Evolutionary conservation across 371 early-diverging fungal genomes (phyloP).

Genomic region (Dichotomocladium elegans): DNA sequence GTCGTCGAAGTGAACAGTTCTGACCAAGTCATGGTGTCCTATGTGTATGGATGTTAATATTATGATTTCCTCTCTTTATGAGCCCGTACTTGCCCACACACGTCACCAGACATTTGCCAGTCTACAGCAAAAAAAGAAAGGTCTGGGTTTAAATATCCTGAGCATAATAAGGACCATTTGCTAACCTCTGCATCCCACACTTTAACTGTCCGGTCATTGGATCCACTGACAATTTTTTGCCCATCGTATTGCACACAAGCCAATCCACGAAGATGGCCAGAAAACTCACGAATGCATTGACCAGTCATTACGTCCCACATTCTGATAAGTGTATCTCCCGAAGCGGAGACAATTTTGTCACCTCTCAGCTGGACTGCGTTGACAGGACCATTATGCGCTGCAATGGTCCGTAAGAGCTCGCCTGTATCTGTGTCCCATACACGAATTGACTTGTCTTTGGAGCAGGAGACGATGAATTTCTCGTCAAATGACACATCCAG

Average conservation of each 20-base stretch:
- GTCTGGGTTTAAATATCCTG: too few relatives aligned
- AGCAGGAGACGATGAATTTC: conserved; percentile 79
- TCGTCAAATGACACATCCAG: conserved; percentile 77
- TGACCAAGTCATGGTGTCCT: conserved; percentile 91
- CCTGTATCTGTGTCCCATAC: conserved; percentile 75
- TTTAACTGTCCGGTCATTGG: conserved; percentile 92
- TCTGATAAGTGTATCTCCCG: conserved; percentile 84
- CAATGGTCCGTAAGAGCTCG: conserved; percentile 57
- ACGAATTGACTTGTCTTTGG: conserved; percentile 89
- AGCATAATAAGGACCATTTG: neutral
- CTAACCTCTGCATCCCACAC: conserved; percentile 84
- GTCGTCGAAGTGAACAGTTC: conserved; percentile 77
- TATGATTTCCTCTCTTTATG: too few relatives aligned
- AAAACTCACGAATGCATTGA: conserved; percentile 59
- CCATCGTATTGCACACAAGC: conserved; percentile 95
- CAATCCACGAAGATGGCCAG: conserved; percentile 81
- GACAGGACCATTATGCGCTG: conserved; percentile 85
- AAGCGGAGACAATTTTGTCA: conserved; percentile 76
- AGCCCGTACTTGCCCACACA: conserved; percentile 22
- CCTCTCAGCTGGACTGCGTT: conserved; percentile 81
- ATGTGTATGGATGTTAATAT: too few relatives aligned
- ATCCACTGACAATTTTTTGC: conserved; percentile 85
- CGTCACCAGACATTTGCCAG: conserved; percentile 70
- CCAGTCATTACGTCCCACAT: conserved; percentile 85
- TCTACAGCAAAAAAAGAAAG: conserved; percentile 22